A percentile compares a stretch with the other conserved stretches of the same genome.
These are phyloP conservation scores for Excoecaria agallocha DNA, from an alignment of 345 rosid genomes.

Conservation along the genomic window DNA sequence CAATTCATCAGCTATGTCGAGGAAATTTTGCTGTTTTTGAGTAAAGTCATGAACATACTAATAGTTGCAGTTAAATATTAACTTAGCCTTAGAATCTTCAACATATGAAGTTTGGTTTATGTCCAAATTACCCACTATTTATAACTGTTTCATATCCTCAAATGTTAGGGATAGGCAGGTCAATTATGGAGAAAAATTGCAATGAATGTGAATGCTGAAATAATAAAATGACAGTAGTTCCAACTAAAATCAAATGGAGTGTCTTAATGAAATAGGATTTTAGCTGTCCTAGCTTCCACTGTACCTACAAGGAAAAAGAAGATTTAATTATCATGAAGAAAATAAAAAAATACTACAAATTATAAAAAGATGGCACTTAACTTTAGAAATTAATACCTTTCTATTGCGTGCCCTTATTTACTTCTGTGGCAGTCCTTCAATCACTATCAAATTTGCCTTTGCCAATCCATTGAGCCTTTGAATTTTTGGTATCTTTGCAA, in stretches of 20 bases:
- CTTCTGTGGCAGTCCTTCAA: constrained; percentile 18
- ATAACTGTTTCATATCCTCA: no score
- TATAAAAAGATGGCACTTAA: constrained; percentile 13
- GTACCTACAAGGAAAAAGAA: background rate
- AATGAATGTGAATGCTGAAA: background rate
- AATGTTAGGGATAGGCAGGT: background rate
- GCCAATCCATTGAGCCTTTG: background rate
- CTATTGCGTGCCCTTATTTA: constrained; percentile 29
- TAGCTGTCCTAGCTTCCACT: constrained; percentile 39
- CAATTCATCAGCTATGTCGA: background rate
- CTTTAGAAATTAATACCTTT: constrained; percentile 19
- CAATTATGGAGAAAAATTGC: background rate
- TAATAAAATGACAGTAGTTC: constrained; percentile 14
- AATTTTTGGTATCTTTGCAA: background rate
- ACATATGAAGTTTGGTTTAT: background rate
- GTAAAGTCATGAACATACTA: constrained; percentile 6
- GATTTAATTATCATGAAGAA: no score
- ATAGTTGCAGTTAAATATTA: background rate
- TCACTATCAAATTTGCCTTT: constrained; percentile 21
- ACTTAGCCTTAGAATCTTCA: background rate
- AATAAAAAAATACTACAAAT: background rate
- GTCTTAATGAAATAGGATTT: constrained; percentile 26
- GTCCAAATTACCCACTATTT: background rate
- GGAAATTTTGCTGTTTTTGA: constrained; percentile 4
- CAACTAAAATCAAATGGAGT: constrained; percentile 32